phyloP scores from a whole-genome alignment of 2,329 filamentous ascomycete genomes.

The Cryphonectria radicalis region DNA sequence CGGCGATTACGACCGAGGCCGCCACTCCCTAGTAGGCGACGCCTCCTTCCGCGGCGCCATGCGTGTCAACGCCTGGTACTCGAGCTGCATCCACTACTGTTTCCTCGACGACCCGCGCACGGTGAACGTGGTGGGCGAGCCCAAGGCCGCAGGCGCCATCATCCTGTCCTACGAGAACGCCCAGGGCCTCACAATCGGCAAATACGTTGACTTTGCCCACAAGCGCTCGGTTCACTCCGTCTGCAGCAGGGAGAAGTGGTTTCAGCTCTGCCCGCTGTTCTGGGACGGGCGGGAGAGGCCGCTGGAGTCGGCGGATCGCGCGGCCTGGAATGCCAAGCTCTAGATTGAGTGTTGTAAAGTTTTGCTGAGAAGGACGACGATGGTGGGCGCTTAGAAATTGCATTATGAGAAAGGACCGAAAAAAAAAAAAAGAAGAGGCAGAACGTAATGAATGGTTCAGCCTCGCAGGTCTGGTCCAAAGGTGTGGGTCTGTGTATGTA shows the following conservation, averaged over 20 bases:
- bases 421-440: neutral
- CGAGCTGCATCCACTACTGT: slow-evolving; percentile 60
- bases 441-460: neutral
- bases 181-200: slow-evolving; percentile 38
- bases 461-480: neutral
- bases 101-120: slow-evolving; percentile 64
- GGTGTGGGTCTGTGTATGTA: no score
- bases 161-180: slow-evolving; percentile 38
- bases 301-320: slow-evolving; percentile 48
- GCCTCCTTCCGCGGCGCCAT: slow-evolving; percentile 57
- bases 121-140: slow-evolving; percentile 50
- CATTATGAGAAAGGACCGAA: neutral
- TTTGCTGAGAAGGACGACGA: neutral
- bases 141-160: slow-evolving; percentile 30
- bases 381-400: neutral
- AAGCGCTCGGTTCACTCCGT: slow-evolving; percentile 44
- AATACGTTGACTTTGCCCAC: slow-evolving; percentile 45
- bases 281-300: slow-evolving; percentile 51
- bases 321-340: slow-evolving; percentile 51
- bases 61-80: slow-evolving; percentile 62
- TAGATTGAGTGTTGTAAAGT: slow-evolving; percentile 27
- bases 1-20: slow-evolving; percentile 60
- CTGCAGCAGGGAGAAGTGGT: slow-evolving; percentile 45
- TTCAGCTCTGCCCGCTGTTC: slow-evolving; percentile 51
- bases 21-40: slow-evolving; percentile 64